Percentiles rank a stretch among this genome's conserved stretches.
Evolutionary conservation across 345 rosid genomes (phyloP).

Genomic region (Iberis pinnata): DNA sequence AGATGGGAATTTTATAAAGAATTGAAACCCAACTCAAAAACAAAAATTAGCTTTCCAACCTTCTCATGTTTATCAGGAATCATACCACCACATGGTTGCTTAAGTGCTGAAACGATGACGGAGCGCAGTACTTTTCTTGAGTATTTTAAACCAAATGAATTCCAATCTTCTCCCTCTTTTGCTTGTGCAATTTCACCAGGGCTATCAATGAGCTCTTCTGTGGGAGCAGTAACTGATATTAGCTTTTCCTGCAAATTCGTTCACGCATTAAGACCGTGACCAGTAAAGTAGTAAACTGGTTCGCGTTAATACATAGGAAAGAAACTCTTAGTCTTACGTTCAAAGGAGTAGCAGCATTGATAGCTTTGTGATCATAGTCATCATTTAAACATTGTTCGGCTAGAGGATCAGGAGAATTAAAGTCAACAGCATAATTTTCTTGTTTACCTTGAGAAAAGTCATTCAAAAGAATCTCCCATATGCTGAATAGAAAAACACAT

Average conservation of each 20-base stretch:
- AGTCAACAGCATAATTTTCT: conserved; percentile 8
- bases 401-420: no score
- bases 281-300: conserved; percentile 9
- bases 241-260: conserved; percentile 17
- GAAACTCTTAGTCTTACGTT: conserved; percentile 18
- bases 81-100: conserved; percentile 18
- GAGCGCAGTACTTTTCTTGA: conserved; percentile 24
- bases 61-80: conserved; percentile 21
- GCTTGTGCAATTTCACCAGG: conserved; percentile 10
- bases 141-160: conserved; percentile 2
- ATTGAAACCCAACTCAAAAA: not conserved
- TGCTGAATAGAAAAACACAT: conserved; percentile 6
- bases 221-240: conserved; percentile 14
- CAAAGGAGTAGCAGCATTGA: not conserved
- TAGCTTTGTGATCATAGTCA: conserved; percentile 2
- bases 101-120: conserved; percentile 15
- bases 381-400: no score
- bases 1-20: conserved; percentile 7
- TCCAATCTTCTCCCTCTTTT: conserved; percentile 9
- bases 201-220: conserved; percentile 14
- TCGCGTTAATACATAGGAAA: conserved; percentile 5
- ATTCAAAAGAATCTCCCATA: conserved; percentile 31
- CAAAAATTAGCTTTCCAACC: conserved; percentile 27
- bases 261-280: conserved; percentile 1
- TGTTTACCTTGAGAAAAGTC: conserved; percentile 4